Evolutionary conservation across 345 rosid species (phyloP), one percentile per base, ranked within the genome.

Genomic region (Salix dunnii): DNA sequence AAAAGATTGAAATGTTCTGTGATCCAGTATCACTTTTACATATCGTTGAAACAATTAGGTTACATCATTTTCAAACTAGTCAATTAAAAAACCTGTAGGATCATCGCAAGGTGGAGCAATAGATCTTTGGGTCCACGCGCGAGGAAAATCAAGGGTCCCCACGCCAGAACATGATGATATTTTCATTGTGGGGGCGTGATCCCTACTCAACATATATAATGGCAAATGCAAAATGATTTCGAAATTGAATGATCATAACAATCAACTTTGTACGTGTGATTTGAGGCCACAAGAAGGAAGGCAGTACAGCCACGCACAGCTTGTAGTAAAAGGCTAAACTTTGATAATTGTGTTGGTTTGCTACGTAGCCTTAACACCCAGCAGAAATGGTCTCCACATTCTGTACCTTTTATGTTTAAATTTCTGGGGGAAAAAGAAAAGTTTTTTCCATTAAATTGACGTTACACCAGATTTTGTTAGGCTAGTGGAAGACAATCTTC

Each of bases 221-320:
- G 53, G 71, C 30, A 25, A 58, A 71, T 5, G 13, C 70, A 43
- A 77, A 58, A 67, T 67, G 65, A 67, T 67, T 49, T 21, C 73
- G 35, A 36, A 77, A 70, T 76, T 76, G 79, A 77, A 77, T 70
- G 46, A 62, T 49, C 53, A 6, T 64, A 17, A 3, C 80, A 36
- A 71, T 77, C 67, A 20, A 35, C 75, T 48, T 64, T 77, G 80
- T 71, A 71, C 80, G 42, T 48, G 63, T 65, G 14, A 71, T 71
- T 77, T 77, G 27, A 64, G 80, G 23, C 80, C 80, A 77, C 80
- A 77, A 61, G 79, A 77, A 67, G 46, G 28, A 18, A 40, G 21
- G 5, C 74, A 51, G 40, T 58, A 23, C 51, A 46, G 14, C 17
- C 18, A 46, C 51, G 18, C 51, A 30, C 0, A 27, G 6, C 38